phyloP scores from a whole-genome alignment of 805 yeast genomes.

The Cyberlindnera mrakii region DNA sequence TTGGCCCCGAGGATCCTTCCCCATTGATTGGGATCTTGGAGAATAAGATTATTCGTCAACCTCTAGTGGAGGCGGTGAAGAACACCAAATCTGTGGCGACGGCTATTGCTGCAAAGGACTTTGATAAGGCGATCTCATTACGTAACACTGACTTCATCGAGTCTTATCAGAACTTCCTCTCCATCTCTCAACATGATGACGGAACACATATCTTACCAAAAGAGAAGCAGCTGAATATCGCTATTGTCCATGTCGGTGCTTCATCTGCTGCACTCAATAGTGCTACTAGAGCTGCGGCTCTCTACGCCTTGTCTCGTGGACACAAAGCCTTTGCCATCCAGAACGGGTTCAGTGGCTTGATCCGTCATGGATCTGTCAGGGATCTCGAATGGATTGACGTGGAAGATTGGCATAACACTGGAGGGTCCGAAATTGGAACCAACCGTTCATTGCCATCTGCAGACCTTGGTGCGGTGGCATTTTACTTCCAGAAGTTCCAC shows the following conservation, averaged over 20 bases:
- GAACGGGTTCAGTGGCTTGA: slow-evolving; percentile 89
- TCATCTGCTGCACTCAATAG: slow-evolving; percentile 96
- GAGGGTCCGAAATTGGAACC: slow-evolving; percentile 97
- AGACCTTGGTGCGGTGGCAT: slow-evolving; percentile 88
- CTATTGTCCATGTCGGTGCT: slow-evolving; percentile 90
- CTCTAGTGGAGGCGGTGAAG: slow-evolving; percentile 84
- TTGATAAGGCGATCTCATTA: slow-evolving; percentile 78
- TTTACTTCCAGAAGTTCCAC: slow-evolving; percentile 80
- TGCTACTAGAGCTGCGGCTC: slow-evolving; percentile 85
- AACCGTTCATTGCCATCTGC: slow-evolving; percentile 76
- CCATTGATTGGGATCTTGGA: slow-evolving; percentile 90
- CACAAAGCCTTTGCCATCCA: slow-evolving; percentile 87
- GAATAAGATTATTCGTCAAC: slow-evolving; percentile 78
- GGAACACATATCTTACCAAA: slow-evolving; percentile 55
- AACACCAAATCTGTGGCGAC: slow-evolving; percentile 85
- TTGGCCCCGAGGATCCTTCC: slow-evolving; percentile 87
- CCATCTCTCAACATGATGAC: slow-evolving; percentile 63
- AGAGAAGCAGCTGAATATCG: slow-evolving; percentile 62
- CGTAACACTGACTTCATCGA: slow-evolving; percentile 88
- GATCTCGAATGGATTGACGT: slow-evolving; percentile 78
- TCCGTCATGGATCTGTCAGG: slow-evolving; percentile 79
- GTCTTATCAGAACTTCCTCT: slow-evolving; percentile 63
- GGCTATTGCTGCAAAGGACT: slow-evolving; percentile 75
- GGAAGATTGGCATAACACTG: slow-evolving; percentile 80
- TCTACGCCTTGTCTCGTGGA: slow-evolving; percentile 83